Percentiles rank a stretch among this genome's conserved stretches.
phyloP scores from a whole-genome alignment of 1,284 basidiomycete genomes.

The Cryptococcus maquisensis region DNA sequence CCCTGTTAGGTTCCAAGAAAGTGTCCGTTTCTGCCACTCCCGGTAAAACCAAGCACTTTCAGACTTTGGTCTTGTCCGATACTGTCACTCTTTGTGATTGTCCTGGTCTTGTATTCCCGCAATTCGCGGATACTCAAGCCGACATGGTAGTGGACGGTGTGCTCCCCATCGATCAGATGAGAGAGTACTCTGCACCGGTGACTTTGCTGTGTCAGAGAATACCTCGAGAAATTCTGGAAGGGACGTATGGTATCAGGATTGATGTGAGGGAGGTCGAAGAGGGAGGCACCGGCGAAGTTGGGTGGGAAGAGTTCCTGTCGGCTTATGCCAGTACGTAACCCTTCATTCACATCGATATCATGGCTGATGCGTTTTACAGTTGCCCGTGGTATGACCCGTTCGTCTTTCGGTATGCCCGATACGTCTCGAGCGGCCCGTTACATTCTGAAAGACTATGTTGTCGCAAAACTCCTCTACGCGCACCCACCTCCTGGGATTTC shows the following conservation, averaged over 20 bases:
- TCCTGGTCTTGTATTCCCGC: constrained; percentile 96
- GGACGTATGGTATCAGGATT: constrained; percentile 81
- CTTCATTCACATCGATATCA: not conserved
- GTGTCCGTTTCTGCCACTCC: constrained; percentile 96
- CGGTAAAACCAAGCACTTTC: constrained; percentile 99
- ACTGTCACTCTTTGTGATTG: constrained; percentile 94
- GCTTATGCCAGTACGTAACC: constrained; percentile 80
- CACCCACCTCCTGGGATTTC: constrained; percentile 72
- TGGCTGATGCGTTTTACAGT: constrained; percentile 54
- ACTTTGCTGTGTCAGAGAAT: constrained; percentile 76
- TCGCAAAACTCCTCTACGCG: constrained; percentile 85
- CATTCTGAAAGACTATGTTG: constrained; percentile 96
- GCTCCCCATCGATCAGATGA: constrained; percentile 94
- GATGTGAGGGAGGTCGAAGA: constrained; percentile 68
- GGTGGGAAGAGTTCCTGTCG: constrained; percentile 77
- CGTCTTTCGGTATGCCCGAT: constrained; percentile 95
- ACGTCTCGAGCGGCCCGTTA: constrained; percentile 90
- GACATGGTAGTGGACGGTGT: constrained; percentile 96
- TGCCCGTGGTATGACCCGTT: constrained; percentile 85
- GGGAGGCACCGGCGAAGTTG: constrained; percentile 73
- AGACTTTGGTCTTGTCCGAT: constrained; percentile 89
- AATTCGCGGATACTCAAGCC: constrained; percentile 93
- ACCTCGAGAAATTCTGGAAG: constrained; percentile 80
- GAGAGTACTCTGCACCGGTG: constrained; percentile 86
- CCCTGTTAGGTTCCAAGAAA: constrained; percentile 69